Base-by-base conservation (phyloP, 2,329 filamentous ascomycete genomes). In the Cercospora sesami region DNA sequence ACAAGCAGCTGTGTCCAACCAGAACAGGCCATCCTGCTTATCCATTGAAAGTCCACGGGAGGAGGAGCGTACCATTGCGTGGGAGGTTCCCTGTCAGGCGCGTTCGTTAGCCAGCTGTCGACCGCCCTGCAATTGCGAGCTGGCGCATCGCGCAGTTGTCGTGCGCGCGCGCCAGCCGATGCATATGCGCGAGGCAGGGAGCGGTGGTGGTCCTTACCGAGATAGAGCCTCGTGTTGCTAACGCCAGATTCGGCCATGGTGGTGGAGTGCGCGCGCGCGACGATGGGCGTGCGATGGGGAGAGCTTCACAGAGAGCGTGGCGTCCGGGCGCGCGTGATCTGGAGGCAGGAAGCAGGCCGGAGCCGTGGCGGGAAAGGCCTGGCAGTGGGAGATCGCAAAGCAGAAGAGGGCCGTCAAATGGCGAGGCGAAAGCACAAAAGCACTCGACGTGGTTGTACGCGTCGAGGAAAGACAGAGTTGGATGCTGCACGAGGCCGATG, bases 221-320 rank as follows among this genome's bases (percentile, higher is more conserved):
- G 86, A 85, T 98, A 99, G 75, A 98, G 91, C 84, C 95, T 89
- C 79, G 94, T 98, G 75, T 91, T 91, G 72, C 93, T 97, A 75
- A 97, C 94, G 33, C 62, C 62, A 64, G 62, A 64, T 84, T 97
- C 93, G 78, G 89, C 90, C 88, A 93, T 93, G 80, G 58, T 65
- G 63, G 21, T 59, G 63, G 18, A 16, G 12, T 14, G 21, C 21
- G 45, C 26, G 60, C 45, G 31, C 45, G 62, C 48, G 62, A 21
- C 53, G 62, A 64, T 59, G 36, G 21, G 45, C 45, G 53, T n/a
- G 36, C 48, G 67, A 36, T 30, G 64, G 36, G 31, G n/a, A 53
- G 33, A 63, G 42, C 36, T 36, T 62, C 28, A 53, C 48, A n/a
- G 64, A 61, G 45, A 30, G 28, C 39, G 60, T 28, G 28, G 48